phyloP scores from a whole-genome alignment of 139 green algal genomes.

The Marvania coccoides region DNA sequence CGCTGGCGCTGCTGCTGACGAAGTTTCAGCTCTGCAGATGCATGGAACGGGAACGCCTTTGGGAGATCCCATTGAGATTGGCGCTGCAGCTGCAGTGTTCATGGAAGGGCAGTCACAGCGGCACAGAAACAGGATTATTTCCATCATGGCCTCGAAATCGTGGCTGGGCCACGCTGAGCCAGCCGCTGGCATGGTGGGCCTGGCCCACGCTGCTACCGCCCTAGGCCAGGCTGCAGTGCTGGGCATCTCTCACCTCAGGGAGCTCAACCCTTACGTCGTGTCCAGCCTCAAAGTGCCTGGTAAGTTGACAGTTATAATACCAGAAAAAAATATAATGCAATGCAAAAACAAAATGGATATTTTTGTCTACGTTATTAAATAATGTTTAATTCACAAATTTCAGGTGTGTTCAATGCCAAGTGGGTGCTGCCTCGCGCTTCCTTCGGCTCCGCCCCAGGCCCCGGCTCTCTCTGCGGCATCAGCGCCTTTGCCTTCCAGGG shows the following conservation, averaged over 20 bases:
- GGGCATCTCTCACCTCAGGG: slow-evolving; percentile 58
- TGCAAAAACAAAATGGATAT: neutral
- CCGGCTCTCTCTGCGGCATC: slow-evolving; percentile 26
- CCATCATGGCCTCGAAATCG: slow-evolving; percentile 57
- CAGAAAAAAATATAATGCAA: neutral
- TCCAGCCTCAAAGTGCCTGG: slow-evolving; percentile 16
- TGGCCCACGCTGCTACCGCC: slow-evolving; percentile 24
- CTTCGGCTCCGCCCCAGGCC: neutral
- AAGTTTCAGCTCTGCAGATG: slow-evolving; percentile 22
- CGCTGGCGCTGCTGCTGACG: neutral
- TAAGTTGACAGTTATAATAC: neutral
- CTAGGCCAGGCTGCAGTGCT: slow-evolving; percentile 13
- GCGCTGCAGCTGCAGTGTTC: slow-evolving; percentile 36
- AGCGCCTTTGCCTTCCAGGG: slow-evolving; percentile 80
- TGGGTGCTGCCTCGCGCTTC: slow-evolving; percentile 12
- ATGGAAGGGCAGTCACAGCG: slow-evolving; percentile 1
- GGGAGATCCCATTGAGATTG: slow-evolving; percentile 85
- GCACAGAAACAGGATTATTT: slow-evolving; percentile 8
- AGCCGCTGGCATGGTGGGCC: slow-evolving; percentile 59
- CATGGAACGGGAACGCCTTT: slow-evolving; percentile 77
- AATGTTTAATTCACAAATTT: neutral
- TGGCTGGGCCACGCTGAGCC: slow-evolving; percentile 77
- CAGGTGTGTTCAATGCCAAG: neutral
- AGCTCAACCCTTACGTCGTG: slow-evolving; percentile 59
- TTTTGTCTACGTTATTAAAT: neutral